phyloP scores from a whole-genome alignment of 345 rosid genomes.

The Rhodamnia argentea region DNA sequence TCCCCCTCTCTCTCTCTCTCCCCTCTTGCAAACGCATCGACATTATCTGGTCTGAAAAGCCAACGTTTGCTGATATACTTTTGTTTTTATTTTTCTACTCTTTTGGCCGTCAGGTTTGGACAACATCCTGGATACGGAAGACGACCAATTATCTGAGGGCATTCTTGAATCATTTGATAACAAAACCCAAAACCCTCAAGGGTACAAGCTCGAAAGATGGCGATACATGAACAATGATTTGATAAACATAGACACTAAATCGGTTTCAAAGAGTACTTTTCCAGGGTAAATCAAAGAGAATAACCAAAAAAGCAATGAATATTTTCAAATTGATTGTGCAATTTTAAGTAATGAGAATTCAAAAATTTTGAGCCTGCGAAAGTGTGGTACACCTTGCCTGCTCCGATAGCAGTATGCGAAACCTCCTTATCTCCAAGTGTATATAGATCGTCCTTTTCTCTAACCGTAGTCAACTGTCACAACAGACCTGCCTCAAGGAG shows the following conservation, averaged over 20 bases:
- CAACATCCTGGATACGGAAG: too few species aligned
- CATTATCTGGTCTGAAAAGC: neutral
- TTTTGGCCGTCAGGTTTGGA: too few species aligned
- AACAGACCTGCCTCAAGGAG: conserved; percentile 89
- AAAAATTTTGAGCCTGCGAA: neutral
- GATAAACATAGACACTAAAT: neutral
- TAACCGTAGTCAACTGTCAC: conserved; percentile 17
- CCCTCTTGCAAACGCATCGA: neutral
- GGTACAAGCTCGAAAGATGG: neutral
- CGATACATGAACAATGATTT: neutral
- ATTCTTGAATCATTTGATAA: neutral
- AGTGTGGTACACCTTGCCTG: neutral
- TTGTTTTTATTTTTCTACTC: neutral
- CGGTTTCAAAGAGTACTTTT: neutral
- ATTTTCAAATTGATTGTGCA: neutral
- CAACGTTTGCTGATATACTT: neutral
- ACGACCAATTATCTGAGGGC: neutral
- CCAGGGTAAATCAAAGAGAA: neutral
- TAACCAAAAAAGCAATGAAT: neutral
- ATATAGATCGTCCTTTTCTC: neutral
- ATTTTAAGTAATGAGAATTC: neutral
- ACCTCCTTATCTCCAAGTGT: conserved; percentile 14
- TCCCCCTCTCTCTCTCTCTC: neutral
- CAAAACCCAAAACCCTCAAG: neutral
- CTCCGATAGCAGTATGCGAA: neutral